Conservation (phyloP, 345 rosid genomes). For the Hibiscus tridactylites region DNA sequence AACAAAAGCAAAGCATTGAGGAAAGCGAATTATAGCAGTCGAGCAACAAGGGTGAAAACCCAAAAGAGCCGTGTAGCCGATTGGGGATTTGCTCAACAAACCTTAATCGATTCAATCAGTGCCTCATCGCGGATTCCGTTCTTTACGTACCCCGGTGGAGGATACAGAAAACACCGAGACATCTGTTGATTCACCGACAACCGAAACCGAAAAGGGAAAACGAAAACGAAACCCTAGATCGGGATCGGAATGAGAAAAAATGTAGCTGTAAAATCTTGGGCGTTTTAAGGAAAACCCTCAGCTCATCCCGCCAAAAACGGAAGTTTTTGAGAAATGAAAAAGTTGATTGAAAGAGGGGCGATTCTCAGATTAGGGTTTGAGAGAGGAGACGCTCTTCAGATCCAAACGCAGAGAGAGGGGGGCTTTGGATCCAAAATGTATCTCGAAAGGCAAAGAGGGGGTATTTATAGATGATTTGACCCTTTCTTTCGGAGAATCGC, state of each 20-base stretch:
- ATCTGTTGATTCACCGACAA: conserved; percentile 8
- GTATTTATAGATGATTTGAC: conserved; percentile 8
- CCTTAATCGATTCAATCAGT: conserved; percentile 49
- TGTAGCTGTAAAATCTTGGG: neutral
- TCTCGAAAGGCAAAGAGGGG: fast-evolving
- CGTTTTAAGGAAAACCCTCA: neutral
- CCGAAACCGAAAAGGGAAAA: neutral
- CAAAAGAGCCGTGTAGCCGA: neutral
- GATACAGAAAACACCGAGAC: conserved; percentile 68
- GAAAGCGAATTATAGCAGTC: conserved; percentile 6
- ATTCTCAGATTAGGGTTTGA: conserved; percentile 9
- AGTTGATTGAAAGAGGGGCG: neutral
- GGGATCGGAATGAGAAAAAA: neutral
- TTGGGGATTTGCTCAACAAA: conserved; percentile 43
- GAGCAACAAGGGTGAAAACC: neutral
- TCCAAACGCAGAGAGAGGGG: neutral
- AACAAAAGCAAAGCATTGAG: neutral
- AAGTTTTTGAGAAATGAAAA: neutral
- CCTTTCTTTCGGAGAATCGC: neutral
- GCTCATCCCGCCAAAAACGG: conserved; percentile 5
- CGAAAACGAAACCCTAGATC: neutral
- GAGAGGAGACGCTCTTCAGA: neutral
- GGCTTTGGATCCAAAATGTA: neutral
- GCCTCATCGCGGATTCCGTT: conserved; percentile 25
- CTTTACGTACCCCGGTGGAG: conserved; percentile 35